Evolutionary conservation across 2,329 filamentous ascomycete genomes (phyloP).

Genomic region (Aspergillus chevalieri): DNA sequence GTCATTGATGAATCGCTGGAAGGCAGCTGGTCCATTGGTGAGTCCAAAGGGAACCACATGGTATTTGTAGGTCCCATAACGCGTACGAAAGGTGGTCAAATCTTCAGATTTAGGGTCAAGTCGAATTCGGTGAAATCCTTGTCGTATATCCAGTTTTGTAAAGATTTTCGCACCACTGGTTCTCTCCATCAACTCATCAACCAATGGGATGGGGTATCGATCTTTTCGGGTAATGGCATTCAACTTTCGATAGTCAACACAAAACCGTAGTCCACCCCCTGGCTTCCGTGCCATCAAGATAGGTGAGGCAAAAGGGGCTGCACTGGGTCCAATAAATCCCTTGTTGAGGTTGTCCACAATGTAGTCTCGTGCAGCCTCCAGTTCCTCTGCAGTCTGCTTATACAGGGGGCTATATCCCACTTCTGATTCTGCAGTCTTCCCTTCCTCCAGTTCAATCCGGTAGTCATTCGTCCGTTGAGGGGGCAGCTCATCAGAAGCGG

Average conservation of each 20-base stretch:
- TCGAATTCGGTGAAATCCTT: constrained; percentile 1
- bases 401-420: not conserved
- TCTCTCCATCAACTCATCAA: constrained; percentile 17
- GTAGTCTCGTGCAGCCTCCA: not conserved
- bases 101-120: not conserved
- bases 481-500: not conserved
- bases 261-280: constrained; percentile 8
- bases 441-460: not conserved
- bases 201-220: constrained; percentile 18
- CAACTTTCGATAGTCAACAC: constrained; percentile 23
- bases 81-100: constrained; percentile 1
- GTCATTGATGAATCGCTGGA: constrained; percentile 4
- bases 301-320: not conserved
- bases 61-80: constrained; percentile 2
- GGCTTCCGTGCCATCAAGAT: not conserved
- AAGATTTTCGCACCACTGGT: constrained; percentile 10
- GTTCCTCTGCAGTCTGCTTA: not conserved
- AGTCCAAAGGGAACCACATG: constrained; percentile 1
- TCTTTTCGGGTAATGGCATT: constrained; percentile 30
- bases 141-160: constrained; percentile 17
- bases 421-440: not conserved
- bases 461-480: not conserved
- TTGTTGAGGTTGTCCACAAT: not conserved
- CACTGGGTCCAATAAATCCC: not conserved
- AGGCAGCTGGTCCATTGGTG: constrained; percentile 3